Percentiles rank a stretch among this genome's conserved stretches.
Evolutionary conservation across 345 rosid species (phyloP).

Genomic region (Acer negundo): DNA sequence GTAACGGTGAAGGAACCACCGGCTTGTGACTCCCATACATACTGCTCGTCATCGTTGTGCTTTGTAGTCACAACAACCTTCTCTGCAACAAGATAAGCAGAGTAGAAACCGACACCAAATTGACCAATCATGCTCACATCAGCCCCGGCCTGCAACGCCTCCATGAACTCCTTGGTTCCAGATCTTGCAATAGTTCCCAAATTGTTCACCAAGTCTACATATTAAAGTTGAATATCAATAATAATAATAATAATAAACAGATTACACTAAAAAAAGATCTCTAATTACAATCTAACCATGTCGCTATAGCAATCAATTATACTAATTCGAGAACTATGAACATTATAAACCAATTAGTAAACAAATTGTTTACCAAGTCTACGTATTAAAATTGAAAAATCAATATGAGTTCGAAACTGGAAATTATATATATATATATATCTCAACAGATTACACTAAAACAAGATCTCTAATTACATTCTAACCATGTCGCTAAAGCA

Average conservation of each 20-base stretch:
- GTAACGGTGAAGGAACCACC: slow-evolving; percentile 92
- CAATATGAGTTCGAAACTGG: no score
- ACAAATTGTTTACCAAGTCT: slow-evolving; percentile 81
- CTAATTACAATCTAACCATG: no score
- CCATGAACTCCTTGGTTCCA: slow-evolving; percentile 94
- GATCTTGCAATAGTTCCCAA: slow-evolving; percentile 94
- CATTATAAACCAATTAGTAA: no score
- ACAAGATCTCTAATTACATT: no score
- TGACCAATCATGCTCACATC: slow-evolving; percentile 96
- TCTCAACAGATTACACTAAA: no score
- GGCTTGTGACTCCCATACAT: slow-evolving; percentile 93
- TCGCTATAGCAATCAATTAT: no score
- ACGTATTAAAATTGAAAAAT: neutral
- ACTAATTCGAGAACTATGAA: no score
- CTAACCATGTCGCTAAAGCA: no score
- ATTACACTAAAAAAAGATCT: no score
- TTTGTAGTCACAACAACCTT: slow-evolving; percentile 78
- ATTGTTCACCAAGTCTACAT: slow-evolving; percentile 78
- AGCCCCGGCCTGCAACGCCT: slow-evolving; percentile 90
- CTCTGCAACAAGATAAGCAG: slow-evolving; percentile 90
- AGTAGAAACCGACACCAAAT: slow-evolving; percentile 92
- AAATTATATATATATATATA: no score
- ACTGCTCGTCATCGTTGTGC: slow-evolving; percentile 87
- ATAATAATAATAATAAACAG: no score
- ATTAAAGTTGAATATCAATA: no score